phyloP scores from a whole-genome alignment of 345 rosid species.

The Salix suchowensis region DNA sequence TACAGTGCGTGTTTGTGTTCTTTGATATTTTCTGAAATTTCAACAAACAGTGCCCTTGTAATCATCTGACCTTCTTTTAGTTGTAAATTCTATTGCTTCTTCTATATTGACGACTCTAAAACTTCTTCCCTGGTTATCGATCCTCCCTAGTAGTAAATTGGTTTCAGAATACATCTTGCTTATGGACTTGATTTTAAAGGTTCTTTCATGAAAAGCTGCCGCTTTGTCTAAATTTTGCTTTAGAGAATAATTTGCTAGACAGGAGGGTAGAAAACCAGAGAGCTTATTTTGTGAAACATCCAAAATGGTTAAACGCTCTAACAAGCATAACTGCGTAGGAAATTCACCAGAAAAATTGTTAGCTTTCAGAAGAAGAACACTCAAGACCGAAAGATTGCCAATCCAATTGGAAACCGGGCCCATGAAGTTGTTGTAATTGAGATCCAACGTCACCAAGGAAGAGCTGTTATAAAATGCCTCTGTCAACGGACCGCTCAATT shows the following conservation, averaged over 20 bases:
- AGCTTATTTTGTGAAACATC: constrained; percentile 18
- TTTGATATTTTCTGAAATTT: no score
- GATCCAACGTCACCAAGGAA: constrained; percentile 2
- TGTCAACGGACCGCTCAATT: background rate
- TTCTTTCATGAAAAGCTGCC: background rate
- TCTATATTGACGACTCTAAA: no score
- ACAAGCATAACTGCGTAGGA: constrained; percentile 5
- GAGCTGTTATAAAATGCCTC: background rate
- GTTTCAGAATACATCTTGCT: no score
- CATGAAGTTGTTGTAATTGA: constrained; percentile 4
- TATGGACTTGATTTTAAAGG: no score
- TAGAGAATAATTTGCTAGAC: background rate
- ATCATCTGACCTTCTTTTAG: no score
- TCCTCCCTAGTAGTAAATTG: background rate
- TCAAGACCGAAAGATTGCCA: background rate
- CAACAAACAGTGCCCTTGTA: no score
- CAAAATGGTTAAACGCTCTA: background rate
- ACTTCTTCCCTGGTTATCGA: background rate
- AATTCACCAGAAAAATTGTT: constrained; percentile 19
- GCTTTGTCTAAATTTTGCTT: background rate
- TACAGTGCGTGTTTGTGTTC: no score
- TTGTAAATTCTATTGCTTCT: no score
- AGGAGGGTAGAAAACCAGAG: constrained; percentile 6
- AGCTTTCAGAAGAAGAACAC: constrained; percentile 16
- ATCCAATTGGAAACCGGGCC: constrained; percentile 23